Percentiles rank a stretch among this genome's conserved stretches.
phyloP scores from a whole-genome alignment of 345 rosid species.

The Pugionium cornutum region DNA sequence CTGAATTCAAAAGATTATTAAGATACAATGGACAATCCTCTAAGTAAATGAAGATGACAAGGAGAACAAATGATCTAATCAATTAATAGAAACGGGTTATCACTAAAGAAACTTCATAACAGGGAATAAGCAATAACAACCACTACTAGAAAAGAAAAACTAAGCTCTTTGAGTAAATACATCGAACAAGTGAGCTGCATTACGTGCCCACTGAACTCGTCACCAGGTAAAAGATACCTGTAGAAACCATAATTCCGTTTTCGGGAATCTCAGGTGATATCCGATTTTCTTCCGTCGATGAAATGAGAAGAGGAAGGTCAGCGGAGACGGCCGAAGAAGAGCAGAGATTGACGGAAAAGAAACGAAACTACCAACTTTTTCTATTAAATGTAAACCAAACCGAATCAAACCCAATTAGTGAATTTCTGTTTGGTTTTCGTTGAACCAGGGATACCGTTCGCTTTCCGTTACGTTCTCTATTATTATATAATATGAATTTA shows the following conservation, averaged over 20 bases:
- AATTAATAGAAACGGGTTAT: background rate
- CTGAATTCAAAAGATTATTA: background rate
- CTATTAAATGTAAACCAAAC: constrained; percentile 10
- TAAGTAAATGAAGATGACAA: background rate
- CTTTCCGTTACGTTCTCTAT: background rate
- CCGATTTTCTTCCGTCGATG: background rate
- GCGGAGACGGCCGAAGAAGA: constrained; percentile 12
- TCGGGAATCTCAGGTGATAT: background rate
- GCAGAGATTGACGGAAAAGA: constrained; percentile 4
- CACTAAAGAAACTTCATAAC: background rate
- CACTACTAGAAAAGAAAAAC: background rate
- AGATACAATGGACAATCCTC: background rate
- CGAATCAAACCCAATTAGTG: background rate
- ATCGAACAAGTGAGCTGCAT: constrained; percentile 37
- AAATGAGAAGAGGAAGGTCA: constrained; percentile 4
- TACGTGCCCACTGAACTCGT: background rate
- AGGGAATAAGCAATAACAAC: background rate
- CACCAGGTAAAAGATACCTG: constrained; percentile 18
- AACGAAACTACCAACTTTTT: constrained; percentile 17
- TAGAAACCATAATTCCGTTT: constrained; percentile 6
- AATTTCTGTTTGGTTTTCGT: background rate
- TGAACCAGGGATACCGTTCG: background rate
- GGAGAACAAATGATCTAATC: background rate
- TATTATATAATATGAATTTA: no score
- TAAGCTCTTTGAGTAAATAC: constrained; percentile 33